Base-by-base conservation (phyloP, 108 stramenopile species). In the Skeletonema grethae region DNA sequence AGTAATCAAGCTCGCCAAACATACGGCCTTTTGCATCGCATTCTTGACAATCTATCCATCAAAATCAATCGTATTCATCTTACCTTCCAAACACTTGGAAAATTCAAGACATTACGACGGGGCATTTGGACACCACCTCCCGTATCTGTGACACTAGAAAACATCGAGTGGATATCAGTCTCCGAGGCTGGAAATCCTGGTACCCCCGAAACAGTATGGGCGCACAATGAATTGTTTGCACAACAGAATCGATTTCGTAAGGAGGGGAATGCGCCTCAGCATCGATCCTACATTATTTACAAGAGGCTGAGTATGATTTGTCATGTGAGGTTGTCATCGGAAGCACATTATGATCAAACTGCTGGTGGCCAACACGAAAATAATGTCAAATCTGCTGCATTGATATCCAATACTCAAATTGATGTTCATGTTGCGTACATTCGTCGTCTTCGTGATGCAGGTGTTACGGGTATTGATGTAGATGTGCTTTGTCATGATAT, bases 61-160 rank as follows among this genome's bases (percentile, higher is more conserved):
- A 84, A 89, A 53, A 77, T 94, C 29, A 74, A 82, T 24, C 76
- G 76, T 11, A 61, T 91, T 10, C 22, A 72, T 55, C 25, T 90
- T 5, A 65, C 60, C 2, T 91, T 87, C 65, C 85, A 85, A 67
- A 57, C 88, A 3, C 68, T 75, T 24, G 92, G 92, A 7, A 91
- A 89, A 64, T 91, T 94, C 80, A 94, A 94, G 70, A 91, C 92
- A 0, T 62, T 69, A 12, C 81, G 88, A 8, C 24, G 34, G 5
- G 90, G 90, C 18, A 74, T 72, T 5, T 94, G 92, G 92, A 91
- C 82, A 30, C 92, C 92, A 9, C 92, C 92, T 1, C 25, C 57
- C 12, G 39, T 88, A 0, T 57, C 63, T 9, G 58, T 84, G 12
- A 67, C 57, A 36, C 57, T 89, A 1, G 57, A 75, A 18, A 69